Conservation (phyloP, 2,329 filamentous ascomycete species). For the Lecanicillium sp. region DNA sequence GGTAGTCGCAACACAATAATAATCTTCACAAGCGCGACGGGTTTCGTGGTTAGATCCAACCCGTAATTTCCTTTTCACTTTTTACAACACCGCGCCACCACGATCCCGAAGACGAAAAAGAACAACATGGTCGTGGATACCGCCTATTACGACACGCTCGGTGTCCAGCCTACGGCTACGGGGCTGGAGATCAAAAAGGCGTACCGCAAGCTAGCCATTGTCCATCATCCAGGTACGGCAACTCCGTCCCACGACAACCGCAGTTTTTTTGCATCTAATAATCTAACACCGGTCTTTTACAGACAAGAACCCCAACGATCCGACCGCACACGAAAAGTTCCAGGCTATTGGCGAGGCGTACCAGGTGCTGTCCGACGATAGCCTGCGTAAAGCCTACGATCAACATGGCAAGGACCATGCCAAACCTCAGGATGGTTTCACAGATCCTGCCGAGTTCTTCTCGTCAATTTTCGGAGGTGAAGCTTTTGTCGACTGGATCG, state of each 20-base stretch:
- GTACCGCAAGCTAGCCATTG: conserved; percentile 88
- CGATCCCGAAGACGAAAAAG: conserved; percentile 18
- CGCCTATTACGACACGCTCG: conserved; percentile 78
- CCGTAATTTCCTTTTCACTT: neutral
- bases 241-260: too few species aligned
- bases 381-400: conserved; percentile 87
- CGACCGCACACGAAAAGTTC: conserved; percentile 87
- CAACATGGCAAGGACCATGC: conserved; percentile 95
- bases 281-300: too few species aligned
- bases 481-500: conserved; percentile 92
- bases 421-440: conserved; percentile 84
- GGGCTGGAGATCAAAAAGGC: conserved; percentile 96
- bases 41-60: too few species aligned
- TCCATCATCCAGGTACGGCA: conserved; percentile 80
- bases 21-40: conserved; percentile 2
- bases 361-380: conserved; percentile 76
- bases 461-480: conserved; percentile 97
- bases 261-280: too few species aligned
- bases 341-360: conserved; percentile 73
- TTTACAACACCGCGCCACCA: neutral
- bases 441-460: conserved; percentile 96
- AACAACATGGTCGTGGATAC: conserved; percentile 74
- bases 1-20: neutral
- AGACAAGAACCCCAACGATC: conserved; percentile 98
- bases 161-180: conserved; percentile 75